Conservation (phyloP, 2,329 filamentous ascomycete species). For the Aulographum hederae region DNA sequence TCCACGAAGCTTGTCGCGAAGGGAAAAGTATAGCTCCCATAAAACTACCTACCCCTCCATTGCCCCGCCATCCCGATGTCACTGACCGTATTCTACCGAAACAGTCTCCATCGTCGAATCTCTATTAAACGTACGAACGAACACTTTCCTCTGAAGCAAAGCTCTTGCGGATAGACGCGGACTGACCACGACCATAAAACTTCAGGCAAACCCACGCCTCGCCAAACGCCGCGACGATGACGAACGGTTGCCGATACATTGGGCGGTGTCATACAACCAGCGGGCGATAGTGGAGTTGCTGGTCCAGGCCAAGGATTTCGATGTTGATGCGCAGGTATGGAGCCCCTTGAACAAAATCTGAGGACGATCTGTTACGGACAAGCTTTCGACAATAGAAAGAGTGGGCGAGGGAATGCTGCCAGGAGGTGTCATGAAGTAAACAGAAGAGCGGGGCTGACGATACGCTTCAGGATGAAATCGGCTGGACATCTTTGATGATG, state of each 20-base stretch:
- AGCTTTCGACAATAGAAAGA: neutral
- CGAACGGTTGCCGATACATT: constrained; percentile 79
- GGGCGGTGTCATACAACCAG: constrained; percentile 75
- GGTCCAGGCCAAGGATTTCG: constrained; percentile 53
- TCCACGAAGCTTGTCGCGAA: constrained; percentile 75
- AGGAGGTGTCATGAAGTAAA: too few relatives aligned
- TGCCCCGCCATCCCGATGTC: constrained; percentile 5
- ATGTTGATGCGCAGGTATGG: constrained; percentile 65
- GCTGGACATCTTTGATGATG: constrained; percentile 78
- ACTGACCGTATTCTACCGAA: constrained; percentile 7
- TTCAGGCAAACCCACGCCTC: constrained; percentile 60
- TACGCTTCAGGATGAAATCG: constrained; percentile 60
- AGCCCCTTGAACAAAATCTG: neutral
- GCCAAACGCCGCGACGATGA: constrained; percentile 62
- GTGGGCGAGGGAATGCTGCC: constrained; percentile 15
- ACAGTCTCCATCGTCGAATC: constrained; percentile 56
- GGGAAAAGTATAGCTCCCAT: constrained; percentile 48
- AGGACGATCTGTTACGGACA: neutral
- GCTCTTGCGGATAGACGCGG: constrained; percentile 12
- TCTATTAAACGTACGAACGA: constrained; percentile 48
- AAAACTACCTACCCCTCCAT: constrained; percentile 1
- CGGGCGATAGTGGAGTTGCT: constrained; percentile 57
- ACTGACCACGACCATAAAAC: constrained; percentile 1
- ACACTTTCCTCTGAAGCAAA: constrained; percentile 3
- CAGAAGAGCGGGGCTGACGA: too few relatives aligned